Conservation (phyloP, 2,329 filamentous ascomycete species). For the Pezicula neosporulosa region DNA sequence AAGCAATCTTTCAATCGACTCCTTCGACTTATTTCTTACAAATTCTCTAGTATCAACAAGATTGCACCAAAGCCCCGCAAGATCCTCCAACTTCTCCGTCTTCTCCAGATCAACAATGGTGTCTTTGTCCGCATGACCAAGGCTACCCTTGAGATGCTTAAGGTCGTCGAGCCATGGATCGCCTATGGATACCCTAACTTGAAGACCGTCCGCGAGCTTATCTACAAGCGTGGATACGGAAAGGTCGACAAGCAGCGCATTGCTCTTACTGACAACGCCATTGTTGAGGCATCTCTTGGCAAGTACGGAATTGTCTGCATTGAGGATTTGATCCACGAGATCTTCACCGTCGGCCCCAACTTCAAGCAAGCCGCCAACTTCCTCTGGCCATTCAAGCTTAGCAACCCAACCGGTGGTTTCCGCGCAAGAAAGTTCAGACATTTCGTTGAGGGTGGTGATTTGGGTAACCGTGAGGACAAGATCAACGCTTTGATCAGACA, state of each 20-base stretch:
- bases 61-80: conserved; percentile 99
- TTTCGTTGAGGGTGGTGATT: conserved; percentile 97
- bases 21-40: conserved; percentile 13
- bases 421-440: conserved; percentile 92
- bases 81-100: conserved; percentile 98
- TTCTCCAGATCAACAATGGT: conserved; percentile 99
- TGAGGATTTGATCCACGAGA: conserved; percentile 99
- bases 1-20: conserved; percentile 28
- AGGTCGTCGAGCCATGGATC: conserved; percentile 98
- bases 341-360: conserved; percentile 97
- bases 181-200: conserved; percentile 99
- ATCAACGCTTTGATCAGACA: conserved; percentile 95
- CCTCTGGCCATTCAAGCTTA: conserved; percentile 99
- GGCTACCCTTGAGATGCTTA: conserved; percentile 95
- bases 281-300: conserved; percentile 95
- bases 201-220: conserved; percentile 96
- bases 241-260: conserved; percentile 99
- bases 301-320: conserved; percentile 99
- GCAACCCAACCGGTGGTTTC: conserved; percentile 97
- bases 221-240: conserved; percentile 99
- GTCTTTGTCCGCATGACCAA: conserved; percentile 98
- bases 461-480: conserved; percentile 95
- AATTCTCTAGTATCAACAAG: conserved; percentile 92
- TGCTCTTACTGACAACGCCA: conserved; percentile 93
- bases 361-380: conserved; percentile 99